These are phyloP conservation scores for Taphrina betulina DNA, from an alignment of 1,139 yeast species.

Conservation along the genomic window DNA sequence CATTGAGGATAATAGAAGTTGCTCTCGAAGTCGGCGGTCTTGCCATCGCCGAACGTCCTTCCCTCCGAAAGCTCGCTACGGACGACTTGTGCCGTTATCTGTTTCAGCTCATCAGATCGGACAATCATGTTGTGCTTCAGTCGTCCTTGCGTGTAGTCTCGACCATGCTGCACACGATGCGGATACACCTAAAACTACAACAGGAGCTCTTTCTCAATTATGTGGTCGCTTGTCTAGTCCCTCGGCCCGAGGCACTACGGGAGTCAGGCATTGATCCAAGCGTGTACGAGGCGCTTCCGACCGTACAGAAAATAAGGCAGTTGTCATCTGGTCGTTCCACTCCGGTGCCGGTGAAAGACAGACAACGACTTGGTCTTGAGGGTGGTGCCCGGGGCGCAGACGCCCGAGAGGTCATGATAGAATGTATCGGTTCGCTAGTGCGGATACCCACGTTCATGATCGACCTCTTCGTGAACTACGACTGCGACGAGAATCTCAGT, in stretches of 20 bases:
- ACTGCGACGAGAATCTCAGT: conserved; percentile 84
- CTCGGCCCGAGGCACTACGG: conserved; percentile 44
- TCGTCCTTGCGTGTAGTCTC: conserved; percentile 74
- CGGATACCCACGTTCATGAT: conserved; percentile 78
- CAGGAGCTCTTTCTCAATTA: conserved; percentile 48
- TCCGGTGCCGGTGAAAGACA: conserved; percentile 39
- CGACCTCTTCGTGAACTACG: conserved; percentile 74
- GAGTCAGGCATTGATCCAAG: conserved; percentile 47
- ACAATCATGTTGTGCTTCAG: conserved; percentile 64
- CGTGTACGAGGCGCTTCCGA: conserved; percentile 49
- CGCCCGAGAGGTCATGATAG: conserved; percentile 77
- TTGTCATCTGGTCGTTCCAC: conserved; percentile 39
- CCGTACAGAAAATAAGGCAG: conserved; percentile 43
- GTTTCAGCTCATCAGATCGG: conserved; percentile 73
- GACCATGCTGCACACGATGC: conserved; percentile 50
- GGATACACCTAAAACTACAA: conserved; percentile 46
- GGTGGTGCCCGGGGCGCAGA: conserved; percentile 46
- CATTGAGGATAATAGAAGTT: conserved; percentile 69
- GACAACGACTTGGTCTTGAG: conserved; percentile 38
- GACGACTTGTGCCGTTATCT: conserved; percentile 82
- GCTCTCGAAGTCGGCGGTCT: conserved; percentile 81
- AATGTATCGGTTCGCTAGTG: conserved; percentile 73
- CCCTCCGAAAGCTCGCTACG: conserved; percentile 65
- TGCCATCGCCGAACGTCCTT: conserved; percentile 63
- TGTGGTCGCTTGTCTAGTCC: conserved; percentile 44